Base-by-base conservation (phyloP, 2,329 filamentous ascomycete genomes). In the Cercospora janseana region DNA sequence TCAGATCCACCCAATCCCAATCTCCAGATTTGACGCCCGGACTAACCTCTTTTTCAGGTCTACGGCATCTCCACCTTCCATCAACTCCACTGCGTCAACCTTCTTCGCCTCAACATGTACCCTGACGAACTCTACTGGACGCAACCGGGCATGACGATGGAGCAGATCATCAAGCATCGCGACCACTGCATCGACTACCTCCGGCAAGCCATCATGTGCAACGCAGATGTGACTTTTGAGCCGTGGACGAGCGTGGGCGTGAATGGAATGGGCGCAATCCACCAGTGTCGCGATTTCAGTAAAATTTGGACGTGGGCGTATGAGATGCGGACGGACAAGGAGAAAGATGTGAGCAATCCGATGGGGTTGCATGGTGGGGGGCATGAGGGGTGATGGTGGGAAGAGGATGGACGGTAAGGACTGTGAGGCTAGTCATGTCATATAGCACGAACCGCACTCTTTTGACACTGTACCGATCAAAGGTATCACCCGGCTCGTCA, bases 161-260 rank as follows among this genome's bases (percentile, higher is more conserved):
- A 34, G 3, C 13, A 34, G 13, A 34, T 34, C 18, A 13, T 13
- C 13, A 34, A 15, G 31, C 31, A 34, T 15, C 31, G 31, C 15
- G 37, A 41, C 18, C 49, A 52, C 31, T 52, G 49, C 44, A 48
- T 52, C 35, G 44, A 48, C 13, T 13, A 26, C 7, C 27, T 52
- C 10, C 49, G 44, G 15, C 44, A 48, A 23, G 49, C 44, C 15
- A 18, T 52, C 26, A 46, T 48, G 12, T 52, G 49, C 10, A 27
- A 52, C 15, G 49, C 42, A 2, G 49, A 52, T 42, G 18, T 52
- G 10, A 52, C 49, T 16, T 34, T 34, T 8, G 31, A 34, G 12
- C 46, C 46, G 8, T 37, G 35, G 35, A 40, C 35, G 3, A 40
- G 23, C 15, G 13, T 18, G 15, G 35, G 35, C 16, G 23, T 40